Conservation (phyloP, 108 stramenopile species). For the Cyclotella distinguenda region DNA sequence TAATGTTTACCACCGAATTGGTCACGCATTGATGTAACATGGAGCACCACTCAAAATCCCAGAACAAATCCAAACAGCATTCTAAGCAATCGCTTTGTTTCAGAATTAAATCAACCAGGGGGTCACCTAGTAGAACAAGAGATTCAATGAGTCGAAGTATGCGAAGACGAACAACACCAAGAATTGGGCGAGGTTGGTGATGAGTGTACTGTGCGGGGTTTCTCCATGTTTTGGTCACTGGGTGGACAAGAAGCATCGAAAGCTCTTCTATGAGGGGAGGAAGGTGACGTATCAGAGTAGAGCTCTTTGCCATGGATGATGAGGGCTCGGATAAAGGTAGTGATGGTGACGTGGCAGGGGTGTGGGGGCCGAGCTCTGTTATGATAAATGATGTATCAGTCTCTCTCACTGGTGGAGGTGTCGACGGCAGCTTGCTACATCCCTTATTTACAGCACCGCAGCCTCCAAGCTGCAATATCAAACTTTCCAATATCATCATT, state of each 20-base stretch:
- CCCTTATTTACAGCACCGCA: slow-evolving; percentile 64
- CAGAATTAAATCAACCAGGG: slow-evolving; percentile 62
- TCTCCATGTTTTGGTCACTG: slow-evolving; percentile 58
- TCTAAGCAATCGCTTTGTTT: slow-evolving; percentile 69
- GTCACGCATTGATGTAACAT: slow-evolving; percentile 95
- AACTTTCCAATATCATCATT: slow-evolving; percentile 82
- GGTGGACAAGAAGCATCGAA: slow-evolving; percentile 47
- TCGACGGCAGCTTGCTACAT: background rate
- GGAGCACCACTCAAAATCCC: slow-evolving; percentile 92
- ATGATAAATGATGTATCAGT: slow-evolving; percentile 10
- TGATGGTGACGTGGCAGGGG: slow-evolving; percentile 10
- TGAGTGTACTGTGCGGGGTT: slow-evolving; percentile 65
- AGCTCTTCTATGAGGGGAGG: slow-evolving; percentile 53
- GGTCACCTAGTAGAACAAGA: slow-evolving; percentile 76
- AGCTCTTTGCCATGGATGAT: slow-evolving; percentile 42
- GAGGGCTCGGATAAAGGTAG: background rate
- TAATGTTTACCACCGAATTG: slow-evolving; percentile 88
- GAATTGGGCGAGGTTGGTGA: slow-evolving; percentile 52
- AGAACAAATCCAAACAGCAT: slow-evolving; percentile 89
- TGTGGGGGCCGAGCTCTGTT: slow-evolving; percentile 30
- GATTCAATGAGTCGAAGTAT: slow-evolving; percentile 84
- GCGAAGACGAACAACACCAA: slow-evolving; percentile 79
- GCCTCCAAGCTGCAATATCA: slow-evolving; percentile 85
- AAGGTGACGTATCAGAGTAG: slow-evolving; percentile 56
- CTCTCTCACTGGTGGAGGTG: background rate